Conservation (phyloP, 83 land plant genomes). For the Thuja plicata region DNA sequence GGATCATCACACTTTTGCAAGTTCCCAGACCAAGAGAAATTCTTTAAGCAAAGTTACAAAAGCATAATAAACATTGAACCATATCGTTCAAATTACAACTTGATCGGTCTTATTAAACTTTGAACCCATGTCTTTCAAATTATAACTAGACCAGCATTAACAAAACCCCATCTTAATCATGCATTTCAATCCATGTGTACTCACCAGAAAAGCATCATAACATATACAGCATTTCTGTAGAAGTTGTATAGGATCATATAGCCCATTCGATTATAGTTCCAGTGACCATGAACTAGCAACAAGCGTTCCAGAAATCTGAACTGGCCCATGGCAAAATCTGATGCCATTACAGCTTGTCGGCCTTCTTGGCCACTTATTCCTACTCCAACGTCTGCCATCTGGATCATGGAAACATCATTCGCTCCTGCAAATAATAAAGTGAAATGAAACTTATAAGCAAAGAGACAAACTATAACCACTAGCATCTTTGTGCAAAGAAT, state of each 20-base stretch:
- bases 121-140: not conserved
- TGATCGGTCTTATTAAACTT: not conserved
- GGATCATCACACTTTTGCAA: not conserved
- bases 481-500: not conserved
- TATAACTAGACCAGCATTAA: not conserved
- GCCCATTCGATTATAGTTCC: slow-evolving; percentile 90
- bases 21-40: not conserved
- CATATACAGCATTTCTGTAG: slow-evolving; percentile 70
- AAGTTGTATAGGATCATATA: slow-evolving; percentile 78
- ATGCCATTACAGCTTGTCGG: slow-evolving; percentile 98
- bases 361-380: slow-evolving; percentile 99
- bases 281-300: slow-evolving; percentile 93
- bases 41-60: not conserved
- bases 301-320: slow-evolving; percentile 87
- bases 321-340: slow-evolving; percentile 97
- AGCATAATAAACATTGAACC: not conserved
- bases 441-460: not conserved
- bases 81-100: not conserved
- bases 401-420: slow-evolving; percentile 98
- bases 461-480: not conserved
- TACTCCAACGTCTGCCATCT: slow-evolving; percentile 97
- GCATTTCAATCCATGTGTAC: slow-evolving; percentile 8
- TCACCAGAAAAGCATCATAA: slow-evolving; percentile 68
- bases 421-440: slow-evolving; percentile 64
- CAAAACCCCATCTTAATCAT: not conserved